Evolutionary conservation across 2,329 filamentous ascomycete genomes (phyloP).

Genomic region (Microsporum audouinii): DNA sequence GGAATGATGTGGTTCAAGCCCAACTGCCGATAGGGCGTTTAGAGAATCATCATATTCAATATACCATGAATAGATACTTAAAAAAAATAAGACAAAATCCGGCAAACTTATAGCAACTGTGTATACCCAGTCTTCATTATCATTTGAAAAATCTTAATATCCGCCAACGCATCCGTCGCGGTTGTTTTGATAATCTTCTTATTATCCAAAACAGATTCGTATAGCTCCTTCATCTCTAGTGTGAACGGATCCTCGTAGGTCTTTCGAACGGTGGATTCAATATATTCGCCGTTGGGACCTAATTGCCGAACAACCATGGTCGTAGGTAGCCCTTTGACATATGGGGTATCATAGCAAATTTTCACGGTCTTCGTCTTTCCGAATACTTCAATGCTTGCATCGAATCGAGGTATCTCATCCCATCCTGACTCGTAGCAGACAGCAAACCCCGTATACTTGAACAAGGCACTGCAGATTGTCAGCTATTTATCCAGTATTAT

Average conservation of each 20-base stretch:
- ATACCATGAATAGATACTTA: not conserved
- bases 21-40: not conserved
- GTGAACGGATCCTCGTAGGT: constrained; percentile 42
- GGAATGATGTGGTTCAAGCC: not conserved
- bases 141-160: constrained; percentile 32
- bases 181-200: constrained; percentile 34
- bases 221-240: constrained; percentile 32
- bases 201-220: constrained; percentile 26
- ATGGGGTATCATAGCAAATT: constrained; percentile 47
- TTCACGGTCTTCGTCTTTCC: constrained; percentile 42
- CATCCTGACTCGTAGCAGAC: constrained; percentile 49
- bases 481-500: constrained; percentile 6
- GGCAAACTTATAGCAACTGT: not conserved
- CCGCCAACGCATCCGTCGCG: constrained; percentile 31
- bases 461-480: constrained; percentile 23
- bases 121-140: constrained; percentile 22
- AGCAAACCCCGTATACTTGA: constrained; percentile 34
- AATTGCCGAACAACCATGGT: constrained; percentile 40
- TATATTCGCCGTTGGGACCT: constrained; percentile 25
- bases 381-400: constrained; percentile 35
- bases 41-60: not conserved
- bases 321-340: constrained; percentile 47
- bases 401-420: constrained; percentile 36
- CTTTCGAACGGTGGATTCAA: constrained; percentile 31
- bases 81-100: not conserved